Base-by-base conservation (phyloP, 1,139 yeast genomes). In the Lodderomyces parapsilosis region DNA sequence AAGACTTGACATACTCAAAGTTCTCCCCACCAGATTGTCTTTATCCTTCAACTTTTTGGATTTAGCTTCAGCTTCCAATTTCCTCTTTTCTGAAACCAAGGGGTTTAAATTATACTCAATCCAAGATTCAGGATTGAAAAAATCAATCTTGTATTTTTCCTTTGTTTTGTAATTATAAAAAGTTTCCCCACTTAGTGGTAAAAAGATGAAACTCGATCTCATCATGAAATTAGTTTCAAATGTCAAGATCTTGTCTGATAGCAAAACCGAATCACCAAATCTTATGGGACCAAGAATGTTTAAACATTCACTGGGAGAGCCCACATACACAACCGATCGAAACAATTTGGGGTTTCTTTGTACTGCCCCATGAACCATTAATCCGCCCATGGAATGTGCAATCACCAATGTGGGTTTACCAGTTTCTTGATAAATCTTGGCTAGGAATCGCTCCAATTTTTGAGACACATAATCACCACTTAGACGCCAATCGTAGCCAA, bases 371-470 rank as follows among this genome's bases (percentile, higher is more conserved):
- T 88, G 96, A 0, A 96, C 81, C 17, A 90, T 75, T 18, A 90
- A 58, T 0, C 97, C 97, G 41, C 97, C 97, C 96, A 90, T 89
- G 0, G 96, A 88, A 61, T 90, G 97, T 0, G 94, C 94, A 44
- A 90, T 80, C 0, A 90, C 81, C 22, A 83, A 65, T 0, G 83
- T 74, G 3, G 86, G 87, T 49, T 77, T 76, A 7, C 77, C 71
- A 0, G 76, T 70, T 25, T 58, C 46, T 8, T 59, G 49, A 49
- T 71, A 66, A 18, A 81, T 62, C 5, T 66, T 52, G 37, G 64
- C 58, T 20, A 90, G 61, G 47, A 73, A 76, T 20, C 71, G 60
- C 38, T 64, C 65, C 10, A 89, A 63, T 50, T 81, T 74, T 7
- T 63, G 58, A 5, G 87, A 68, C 19, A 75, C 43, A 7, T 59